Conservation (phyloP, 805 yeast genomes). For the Yamadazyma tumulicola region DNA sequence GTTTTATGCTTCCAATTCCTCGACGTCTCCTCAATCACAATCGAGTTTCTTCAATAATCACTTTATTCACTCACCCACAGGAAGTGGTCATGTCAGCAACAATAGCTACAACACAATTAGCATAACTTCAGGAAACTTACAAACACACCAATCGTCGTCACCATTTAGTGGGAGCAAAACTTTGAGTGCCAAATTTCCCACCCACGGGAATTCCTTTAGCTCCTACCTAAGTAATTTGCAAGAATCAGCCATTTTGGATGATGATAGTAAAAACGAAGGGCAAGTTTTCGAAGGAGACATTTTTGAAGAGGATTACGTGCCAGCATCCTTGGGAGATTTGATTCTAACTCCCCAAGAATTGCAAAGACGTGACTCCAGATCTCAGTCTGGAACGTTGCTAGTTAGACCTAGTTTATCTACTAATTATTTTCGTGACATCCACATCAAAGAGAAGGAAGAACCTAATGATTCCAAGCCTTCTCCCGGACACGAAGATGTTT, state of each 20-base stretch:
- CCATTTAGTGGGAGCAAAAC: conserved; percentile 1
- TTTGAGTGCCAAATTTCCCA: conserved; percentile 10
- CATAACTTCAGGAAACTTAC: too few relatives aligned
- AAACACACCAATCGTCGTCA: too few relatives aligned
- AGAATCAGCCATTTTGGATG: conserved; percentile 18
- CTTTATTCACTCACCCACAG: conserved; percentile 8
- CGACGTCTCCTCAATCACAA: conserved; percentile 8
- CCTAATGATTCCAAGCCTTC: conserved; percentile 1
- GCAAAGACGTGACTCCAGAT: conserved; percentile 62
- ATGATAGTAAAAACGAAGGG: conserved; percentile 24
- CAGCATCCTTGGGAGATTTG: conserved; percentile 74
- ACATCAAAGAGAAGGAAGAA: conserved; percentile 4
- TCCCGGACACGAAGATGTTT: conserved; percentile 26
- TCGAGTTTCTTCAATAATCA: conserved; percentile 11
- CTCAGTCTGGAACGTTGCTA: conserved; percentile 41
- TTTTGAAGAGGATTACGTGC: conserved; percentile 75
- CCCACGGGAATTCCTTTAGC: conserved; percentile 12
- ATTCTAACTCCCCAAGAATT: conserved; percentile 76
- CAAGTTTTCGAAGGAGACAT: conserved; percentile 22
- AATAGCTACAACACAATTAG: too few relatives aligned
- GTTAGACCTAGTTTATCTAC: conserved; percentile 28
- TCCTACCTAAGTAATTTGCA: conserved; percentile 11
- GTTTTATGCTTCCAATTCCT: conserved; percentile 2
- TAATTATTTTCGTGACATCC: not conserved
- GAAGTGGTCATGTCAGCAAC: too few relatives aligned